phyloP scores from a whole-genome alignment of 1,139 yeast genomes.

The Candida sp. region DNA sequence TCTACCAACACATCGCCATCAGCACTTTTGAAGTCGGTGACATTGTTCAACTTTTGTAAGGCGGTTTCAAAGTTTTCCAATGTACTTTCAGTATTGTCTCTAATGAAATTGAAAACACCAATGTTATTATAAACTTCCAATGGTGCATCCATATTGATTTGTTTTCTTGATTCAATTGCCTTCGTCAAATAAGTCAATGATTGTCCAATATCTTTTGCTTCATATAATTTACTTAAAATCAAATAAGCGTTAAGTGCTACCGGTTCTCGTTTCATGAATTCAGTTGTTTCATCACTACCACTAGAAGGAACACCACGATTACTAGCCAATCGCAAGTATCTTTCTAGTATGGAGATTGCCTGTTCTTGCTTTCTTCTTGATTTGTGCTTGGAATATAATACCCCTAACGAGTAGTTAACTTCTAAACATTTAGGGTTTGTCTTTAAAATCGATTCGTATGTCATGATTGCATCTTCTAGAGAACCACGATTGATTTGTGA shows the following conservation, averaged over 20 bases:
- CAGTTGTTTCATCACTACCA: conserved; percentile 21
- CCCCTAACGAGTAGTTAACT: conserved; percentile 72
- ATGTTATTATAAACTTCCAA: conserved; percentile 75
- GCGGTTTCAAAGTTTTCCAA: conserved; percentile 49
- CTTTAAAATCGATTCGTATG: conserved; percentile 74
- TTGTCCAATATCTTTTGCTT: conserved; percentile 55
- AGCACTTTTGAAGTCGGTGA: conserved; percentile 16
- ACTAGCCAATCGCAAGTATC: conserved; percentile 61
- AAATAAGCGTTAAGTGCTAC: conserved; percentile 68
- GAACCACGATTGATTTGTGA: conserved; percentile 75
- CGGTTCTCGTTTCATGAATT: conserved; percentile 49
- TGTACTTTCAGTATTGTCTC: conserved; percentile 50
- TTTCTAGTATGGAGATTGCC: conserved; percentile 68
- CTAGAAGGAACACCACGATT: conserved; percentile 35
- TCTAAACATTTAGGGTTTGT: conserved; percentile 71
- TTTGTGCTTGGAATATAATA: conserved; percentile 57
- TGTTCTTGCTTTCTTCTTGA: conserved; percentile 37
- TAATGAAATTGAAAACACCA: conserved; percentile 79
- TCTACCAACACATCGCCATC: conserved; percentile 25
- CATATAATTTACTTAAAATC: conserved; percentile 65
- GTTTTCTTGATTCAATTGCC: conserved; percentile 52
- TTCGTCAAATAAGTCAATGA: conserved; percentile 55
- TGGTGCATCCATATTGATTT: conserved; percentile 49
- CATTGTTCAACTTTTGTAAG: conserved; percentile 17
- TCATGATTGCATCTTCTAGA: conserved; percentile 78